A percentile compares a stretch with the other conserved stretches of the same genome.
Conservation (phyloP, 352 stramenopile species). For the Phytopythium montanum region DNA sequence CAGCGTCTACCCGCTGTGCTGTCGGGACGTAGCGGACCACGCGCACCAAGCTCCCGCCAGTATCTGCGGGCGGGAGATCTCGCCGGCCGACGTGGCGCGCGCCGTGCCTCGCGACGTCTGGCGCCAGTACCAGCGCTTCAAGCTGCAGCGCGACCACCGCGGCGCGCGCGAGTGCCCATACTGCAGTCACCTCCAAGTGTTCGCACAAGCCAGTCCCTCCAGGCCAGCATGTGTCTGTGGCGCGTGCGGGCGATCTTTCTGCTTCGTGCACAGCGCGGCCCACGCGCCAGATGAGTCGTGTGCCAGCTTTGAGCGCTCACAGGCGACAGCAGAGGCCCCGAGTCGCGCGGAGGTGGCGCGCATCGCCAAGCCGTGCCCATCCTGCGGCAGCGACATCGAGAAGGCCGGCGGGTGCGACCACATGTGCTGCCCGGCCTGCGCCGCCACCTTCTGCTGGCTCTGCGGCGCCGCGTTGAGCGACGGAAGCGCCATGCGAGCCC, state of each 20-base stretch:
- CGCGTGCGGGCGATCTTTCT: conserved; percentile 1
- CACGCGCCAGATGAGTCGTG: conserved; percentile 5
- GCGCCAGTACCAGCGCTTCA: conserved; percentile 5
- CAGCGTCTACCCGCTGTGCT: conserved; percentile 4
- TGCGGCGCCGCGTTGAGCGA: conserved; percentile 9
- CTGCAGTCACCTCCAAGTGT: conserved; percentile 7
- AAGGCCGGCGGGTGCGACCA: conserved; percentile 16
- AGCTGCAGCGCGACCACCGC: not conserved
- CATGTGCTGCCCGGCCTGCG: conserved; percentile 16
- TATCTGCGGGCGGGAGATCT: conserved; percentile 2
- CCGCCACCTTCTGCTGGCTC: conserved; percentile 10
- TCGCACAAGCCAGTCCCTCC: not conserved
- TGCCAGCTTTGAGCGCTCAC: not conserved
- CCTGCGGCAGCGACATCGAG: conserved; percentile 8
- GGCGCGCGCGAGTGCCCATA: conserved; percentile 9
- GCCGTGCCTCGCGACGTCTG: not conserved
- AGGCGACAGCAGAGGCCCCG: not conserved
- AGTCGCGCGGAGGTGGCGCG: not conserved
- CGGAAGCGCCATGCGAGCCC: not conserved
- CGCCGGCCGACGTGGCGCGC: not conserved
- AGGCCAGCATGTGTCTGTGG: conserved; percentile 5
- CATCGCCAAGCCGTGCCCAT: conserved; percentile 7
- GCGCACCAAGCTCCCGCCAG: not conserved
- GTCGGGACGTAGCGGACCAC: not conserved
- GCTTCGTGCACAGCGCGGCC: conserved; percentile 10